phyloP scores from a whole-genome alignment of 1,139 yeast genomes.

The Zygotorulaspora mrakii region DNA sequence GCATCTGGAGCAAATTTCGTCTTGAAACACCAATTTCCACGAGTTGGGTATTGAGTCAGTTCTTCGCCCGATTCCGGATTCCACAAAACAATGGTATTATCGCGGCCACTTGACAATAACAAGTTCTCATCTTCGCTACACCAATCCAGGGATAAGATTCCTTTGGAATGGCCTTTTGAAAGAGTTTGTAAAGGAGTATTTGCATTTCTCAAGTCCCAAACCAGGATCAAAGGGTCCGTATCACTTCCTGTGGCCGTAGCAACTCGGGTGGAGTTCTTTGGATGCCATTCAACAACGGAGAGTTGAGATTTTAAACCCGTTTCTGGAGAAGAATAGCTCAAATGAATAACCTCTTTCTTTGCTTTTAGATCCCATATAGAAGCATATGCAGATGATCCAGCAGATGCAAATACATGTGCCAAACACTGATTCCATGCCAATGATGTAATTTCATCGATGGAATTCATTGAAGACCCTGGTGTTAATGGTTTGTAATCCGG shows the following conservation, averaged over 20 bases:
- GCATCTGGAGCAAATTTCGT: constrained; percentile 80
- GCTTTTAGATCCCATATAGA: constrained; percentile 93
- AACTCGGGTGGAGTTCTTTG: constrained; percentile 75
- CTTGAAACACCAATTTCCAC: constrained; percentile 92
- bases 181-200: constrained; percentile 78
- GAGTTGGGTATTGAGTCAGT: constrained; percentile 84
- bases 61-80: constrained; percentile 68
- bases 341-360: constrained; percentile 81
- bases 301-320: constrained; percentile 50
- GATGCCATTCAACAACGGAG: constrained; percentile 83
- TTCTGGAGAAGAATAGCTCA: constrained; percentile 56
- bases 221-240: constrained; percentile 69
- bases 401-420: constrained; percentile 85
- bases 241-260: constrained; percentile 86
- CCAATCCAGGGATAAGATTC: constrained; percentile 91
- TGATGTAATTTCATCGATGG: constrained; percentile 75
- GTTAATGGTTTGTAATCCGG: constrained; percentile 49
- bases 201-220: constrained; percentile 94
- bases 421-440: constrained; percentile 89
- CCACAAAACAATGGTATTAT: constrained; percentile 85
- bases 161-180: constrained; percentile 71
- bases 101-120: constrained; percentile 85
- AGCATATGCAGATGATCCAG: constrained; percentile 77
- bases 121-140: constrained; percentile 76
- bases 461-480: constrained; percentile 79